Evolutionary conservation across 1,139 yeast genomes (phyloP).

Genomic region (Yamadazyma diddensiae): DNA sequence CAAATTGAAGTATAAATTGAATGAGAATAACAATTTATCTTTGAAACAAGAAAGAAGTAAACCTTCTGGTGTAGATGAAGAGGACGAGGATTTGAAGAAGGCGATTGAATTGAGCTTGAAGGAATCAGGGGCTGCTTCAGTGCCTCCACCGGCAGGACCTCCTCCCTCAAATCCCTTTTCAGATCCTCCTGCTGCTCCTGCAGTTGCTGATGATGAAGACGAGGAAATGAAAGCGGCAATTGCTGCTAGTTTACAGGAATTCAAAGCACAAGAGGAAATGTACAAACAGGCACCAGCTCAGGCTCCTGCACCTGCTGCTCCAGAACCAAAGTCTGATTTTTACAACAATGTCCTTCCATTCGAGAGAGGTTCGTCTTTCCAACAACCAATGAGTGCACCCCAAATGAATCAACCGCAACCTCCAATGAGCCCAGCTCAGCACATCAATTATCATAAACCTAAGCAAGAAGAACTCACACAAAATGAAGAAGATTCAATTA

Average conservation of each 20-base stretch:
- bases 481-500: conserved; percentile 65
- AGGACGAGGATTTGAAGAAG: conserved; percentile 72
- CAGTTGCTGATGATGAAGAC: conserved; percentile 64
- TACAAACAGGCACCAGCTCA: conserved; percentile 19
- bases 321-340: conserved; percentile 26
- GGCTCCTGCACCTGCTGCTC: conserved; percentile 12
- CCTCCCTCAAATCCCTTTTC: conserved; percentile 14
- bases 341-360: conserved; percentile 24
- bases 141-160: conserved; percentile 15
- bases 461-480: conserved; percentile 43
- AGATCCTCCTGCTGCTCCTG: conserved; percentile 8
- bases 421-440: conserved; percentile 14
- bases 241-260: conserved; percentile 84
- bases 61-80: conserved; percentile 33
- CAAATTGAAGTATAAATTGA: conserved; percentile 31
- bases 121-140: conserved; percentile 39
- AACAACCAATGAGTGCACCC: conserved; percentile 6
- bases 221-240: conserved; percentile 93
- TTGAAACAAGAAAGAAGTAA: conserved; percentile 4
- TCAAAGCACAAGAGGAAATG: conserved; percentile 43
- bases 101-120: conserved; percentile 79
- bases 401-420: conserved; percentile 9
- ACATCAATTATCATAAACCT: conserved; percentile 8
- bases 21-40: conserved; percentile 8
- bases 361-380: conserved; percentile 6